Conservation (phyloP, 1,139 yeast species). For the Pichia sp. region DNA sequence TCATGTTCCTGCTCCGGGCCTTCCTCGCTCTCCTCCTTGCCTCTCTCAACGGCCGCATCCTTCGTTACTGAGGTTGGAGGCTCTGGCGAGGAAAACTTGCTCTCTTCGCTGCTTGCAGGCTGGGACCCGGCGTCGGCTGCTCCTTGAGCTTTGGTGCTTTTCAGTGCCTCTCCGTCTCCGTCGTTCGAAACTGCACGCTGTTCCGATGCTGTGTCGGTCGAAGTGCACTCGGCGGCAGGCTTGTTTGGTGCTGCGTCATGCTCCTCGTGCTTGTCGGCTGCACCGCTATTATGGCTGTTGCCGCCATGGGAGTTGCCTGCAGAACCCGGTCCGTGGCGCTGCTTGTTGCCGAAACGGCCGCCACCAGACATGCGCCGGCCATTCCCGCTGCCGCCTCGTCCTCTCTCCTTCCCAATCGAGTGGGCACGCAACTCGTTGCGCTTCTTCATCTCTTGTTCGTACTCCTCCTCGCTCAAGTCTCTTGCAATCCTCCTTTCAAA, state of each 20-base stretch:
- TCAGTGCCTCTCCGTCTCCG: neutral
- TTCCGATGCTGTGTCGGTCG: neutral
- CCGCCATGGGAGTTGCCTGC: neutral
- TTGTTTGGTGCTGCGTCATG: neutral
- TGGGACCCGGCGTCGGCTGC: too few relatives aligned
- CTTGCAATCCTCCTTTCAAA: conserved; percentile 16
- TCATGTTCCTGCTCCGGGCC: neutral
- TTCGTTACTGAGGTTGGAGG: neutral
- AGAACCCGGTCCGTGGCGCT: neutral
- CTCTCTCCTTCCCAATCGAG: neutral
- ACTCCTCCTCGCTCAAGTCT: conserved; percentile 17
- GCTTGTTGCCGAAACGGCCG: neutral
- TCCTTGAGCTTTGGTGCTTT: too few relatives aligned
- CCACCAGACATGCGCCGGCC: neutral
- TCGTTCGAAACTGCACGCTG: neutral
- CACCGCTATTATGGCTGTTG: neutral
- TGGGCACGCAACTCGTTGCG: neutral
- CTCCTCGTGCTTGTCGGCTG: neutral
- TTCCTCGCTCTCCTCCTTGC: neutral
- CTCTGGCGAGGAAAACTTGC: neutral
- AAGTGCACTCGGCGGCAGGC: neutral
- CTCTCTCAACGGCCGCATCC: too few relatives aligned
- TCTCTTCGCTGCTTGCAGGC: too few relatives aligned
- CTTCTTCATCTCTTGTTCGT: conserved; percentile 13
- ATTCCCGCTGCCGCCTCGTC: neutral